Percentiles rank a stretch among this genome's conserved stretches.
Evolutionary conservation across 2,329 filamentous ascomycete species (phyloP).

Genomic region (Aspergillus sp.): DNA sequence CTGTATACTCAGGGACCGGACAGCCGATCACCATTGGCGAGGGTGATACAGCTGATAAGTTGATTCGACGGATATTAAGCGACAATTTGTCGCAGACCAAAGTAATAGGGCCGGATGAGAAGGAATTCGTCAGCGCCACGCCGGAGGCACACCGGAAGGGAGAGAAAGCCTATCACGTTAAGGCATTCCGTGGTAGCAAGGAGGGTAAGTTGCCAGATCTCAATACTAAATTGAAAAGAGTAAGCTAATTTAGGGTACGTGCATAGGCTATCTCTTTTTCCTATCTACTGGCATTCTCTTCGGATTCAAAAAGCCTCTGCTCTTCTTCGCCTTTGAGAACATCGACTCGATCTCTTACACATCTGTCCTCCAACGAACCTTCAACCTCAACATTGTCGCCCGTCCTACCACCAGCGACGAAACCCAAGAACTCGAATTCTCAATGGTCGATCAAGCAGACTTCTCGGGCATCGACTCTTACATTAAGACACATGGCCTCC

Average conservation of each 20-base stretch:
- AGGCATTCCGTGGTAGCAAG: slow-evolving; percentile 58
- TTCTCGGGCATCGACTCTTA: slow-evolving; percentile 57
- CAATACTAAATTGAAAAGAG: not conserved
- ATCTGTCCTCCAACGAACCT: slow-evolving; percentile 57
- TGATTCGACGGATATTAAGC: slow-evolving; percentile 43
- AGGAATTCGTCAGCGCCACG: slow-evolving; percentile 55
- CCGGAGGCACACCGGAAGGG: slow-evolving; percentile 56
- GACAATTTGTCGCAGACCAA: slow-evolving; percentile 40
- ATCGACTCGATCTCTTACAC: slow-evolving; percentile 58
- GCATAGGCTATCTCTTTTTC: slow-evolving; percentile 56
- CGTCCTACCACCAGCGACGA: slow-evolving; percentile 34
- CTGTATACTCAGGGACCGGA: slow-evolving; percentile 37
- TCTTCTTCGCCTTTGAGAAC: slow-evolving; percentile 55
- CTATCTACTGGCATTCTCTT: slow-evolving; percentile 56
- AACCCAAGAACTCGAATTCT: slow-evolving; percentile 55
- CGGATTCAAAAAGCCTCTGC: slow-evolving; percentile 59
- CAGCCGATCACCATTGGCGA: slow-evolving; percentile 39
- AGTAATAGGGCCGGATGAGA: slow-evolving; percentile 48
- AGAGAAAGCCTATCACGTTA: slow-evolving; percentile 58
- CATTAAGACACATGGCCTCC: slow-evolving; percentile 53
- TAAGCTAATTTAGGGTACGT: not conserved
- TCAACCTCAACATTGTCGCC: slow-evolving; percentile 55
- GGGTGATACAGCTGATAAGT: slow-evolving; percentile 40
- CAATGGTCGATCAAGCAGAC: slow-evolving; percentile 60
- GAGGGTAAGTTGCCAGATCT: slow-evolving; percentile 44